Evolutionary conservation across 2,329 filamentous ascomycete genomes (phyloP).

Genomic region (Arthrobotrys conoides): DNA sequence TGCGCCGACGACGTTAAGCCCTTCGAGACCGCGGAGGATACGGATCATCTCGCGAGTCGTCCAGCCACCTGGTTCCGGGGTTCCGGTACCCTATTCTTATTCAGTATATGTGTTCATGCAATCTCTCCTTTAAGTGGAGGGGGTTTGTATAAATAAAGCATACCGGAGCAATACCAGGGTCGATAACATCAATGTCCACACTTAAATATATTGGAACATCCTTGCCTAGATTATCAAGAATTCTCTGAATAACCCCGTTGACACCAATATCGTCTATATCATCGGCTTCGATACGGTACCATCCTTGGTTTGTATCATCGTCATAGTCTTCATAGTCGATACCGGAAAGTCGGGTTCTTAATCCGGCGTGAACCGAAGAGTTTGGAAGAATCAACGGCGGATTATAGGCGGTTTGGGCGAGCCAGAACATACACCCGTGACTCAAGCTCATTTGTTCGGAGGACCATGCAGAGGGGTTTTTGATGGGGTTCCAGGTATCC

Average conservation of each 20-base stretch:
- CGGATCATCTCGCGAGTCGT: slow-evolving; percentile 88
- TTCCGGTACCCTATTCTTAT: slow-evolving; percentile 80
- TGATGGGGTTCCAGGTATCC: slow-evolving; percentile 86
- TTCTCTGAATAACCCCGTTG: slow-evolving; percentile 77
- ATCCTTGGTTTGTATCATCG: slow-evolving; percentile 81
- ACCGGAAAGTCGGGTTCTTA: slow-evolving; percentile 81
- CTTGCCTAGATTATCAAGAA: slow-evolving; percentile 79
- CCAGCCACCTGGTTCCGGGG: slow-evolving; percentile 92
- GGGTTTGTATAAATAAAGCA: slow-evolving; percentile 65
- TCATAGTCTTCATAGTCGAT: slow-evolving; percentile 77
- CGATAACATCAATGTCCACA: slow-evolving; percentile 85
- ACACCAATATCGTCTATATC: slow-evolving; percentile 88
- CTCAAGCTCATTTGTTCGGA: slow-evolving; percentile 81
- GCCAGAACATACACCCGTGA: slow-evolving; percentile 93
- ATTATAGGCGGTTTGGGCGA: slow-evolving; percentile 74
- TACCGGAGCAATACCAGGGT: slow-evolving; percentile 71
- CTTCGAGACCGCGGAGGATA: slow-evolving; percentile 85
- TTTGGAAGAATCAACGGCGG: slow-evolving; percentile 82
- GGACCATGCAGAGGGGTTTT: slow-evolving; percentile 83
- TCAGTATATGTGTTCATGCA: background rate
- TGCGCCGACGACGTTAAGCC: slow-evolving; percentile 86
- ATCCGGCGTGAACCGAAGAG: slow-evolving; percentile 82
- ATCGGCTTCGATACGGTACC: slow-evolving; percentile 83
- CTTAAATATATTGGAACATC: slow-evolving; percentile 85
- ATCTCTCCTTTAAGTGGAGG: background rate